phyloP scores from a whole-genome alignment of 148 eudicot genomes.

The Dianthus caryophyllus region DNA sequence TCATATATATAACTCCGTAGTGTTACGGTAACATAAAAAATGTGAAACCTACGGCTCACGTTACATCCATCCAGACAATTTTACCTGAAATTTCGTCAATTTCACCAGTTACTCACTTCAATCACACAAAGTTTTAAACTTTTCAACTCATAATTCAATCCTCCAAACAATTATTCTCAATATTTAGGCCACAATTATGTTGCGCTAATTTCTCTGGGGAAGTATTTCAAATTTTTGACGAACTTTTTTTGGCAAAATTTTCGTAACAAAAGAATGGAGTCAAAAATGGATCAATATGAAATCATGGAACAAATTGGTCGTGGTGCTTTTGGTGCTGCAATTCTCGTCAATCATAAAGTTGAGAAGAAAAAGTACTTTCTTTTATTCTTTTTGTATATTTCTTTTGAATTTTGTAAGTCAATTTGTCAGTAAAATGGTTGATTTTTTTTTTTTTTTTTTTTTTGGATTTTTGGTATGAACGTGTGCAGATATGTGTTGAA shows the following conservation, averaged over 20 bases:
- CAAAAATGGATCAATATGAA: conserved; percentile 96
- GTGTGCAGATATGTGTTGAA: conserved; percentile 75
- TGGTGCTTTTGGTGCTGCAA: conserved; percentile 98
- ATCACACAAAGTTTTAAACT: background rate
- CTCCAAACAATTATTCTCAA: background rate
- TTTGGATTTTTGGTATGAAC: background rate
- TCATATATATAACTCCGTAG: too few species aligned
- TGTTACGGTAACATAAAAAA: too few species aligned
- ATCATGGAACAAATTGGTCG: conserved; percentile 99
- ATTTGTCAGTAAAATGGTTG: background rate
- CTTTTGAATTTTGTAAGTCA: background rate
- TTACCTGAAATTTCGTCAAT: background rate
- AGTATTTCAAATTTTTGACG: too few species aligned
- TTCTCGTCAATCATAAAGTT: conserved; percentile 77
- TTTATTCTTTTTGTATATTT: too few species aligned
- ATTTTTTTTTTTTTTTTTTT: conserved; percentile 7
- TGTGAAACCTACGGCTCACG: too few species aligned
- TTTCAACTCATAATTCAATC: background rate
- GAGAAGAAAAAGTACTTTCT: conserved; percentile 88
- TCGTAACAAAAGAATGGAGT: conserved; percentile 56
- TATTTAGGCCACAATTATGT: background rate
- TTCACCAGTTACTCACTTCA: conserved; percentile 3
- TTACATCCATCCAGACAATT: background rate
- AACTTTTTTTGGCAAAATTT: too few species aligned
- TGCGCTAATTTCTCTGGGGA: background rate